Conservation (phyloP, 768 basidiomycete genomes). For the Epithele typhae region DNA sequence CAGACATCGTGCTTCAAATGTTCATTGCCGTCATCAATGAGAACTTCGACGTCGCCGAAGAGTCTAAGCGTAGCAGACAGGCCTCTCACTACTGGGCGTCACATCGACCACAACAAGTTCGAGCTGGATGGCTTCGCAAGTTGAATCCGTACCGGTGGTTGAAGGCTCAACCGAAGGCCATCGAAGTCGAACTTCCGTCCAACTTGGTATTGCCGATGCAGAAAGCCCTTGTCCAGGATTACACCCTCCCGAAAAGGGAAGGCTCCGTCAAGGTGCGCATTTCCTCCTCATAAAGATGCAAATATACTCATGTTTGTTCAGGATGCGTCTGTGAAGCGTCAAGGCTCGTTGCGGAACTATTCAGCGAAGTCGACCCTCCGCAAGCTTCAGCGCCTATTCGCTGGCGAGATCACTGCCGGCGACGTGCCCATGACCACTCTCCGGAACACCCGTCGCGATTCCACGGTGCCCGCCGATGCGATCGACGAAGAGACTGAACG, state of each 20-base stretch:
- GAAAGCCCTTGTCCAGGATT: slow-evolving; percentile 65
- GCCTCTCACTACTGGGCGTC: slow-evolving; percentile 63
- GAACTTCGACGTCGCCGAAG: slow-evolving; percentile 91
- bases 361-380: slow-evolving; percentile 51
- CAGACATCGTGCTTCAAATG: slow-evolving; percentile 91
- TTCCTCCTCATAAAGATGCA: too few species aligned
- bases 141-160: slow-evolving; percentile 90
- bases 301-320: neutral
- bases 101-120: slow-evolving; percentile 43
- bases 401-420: slow-evolving; percentile 43
- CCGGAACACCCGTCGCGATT: slow-evolving; percentile 31
- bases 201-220: slow-evolving; percentile 77
- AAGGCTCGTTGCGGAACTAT: slow-evolving; percentile 41
- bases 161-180: slow-evolving; percentile 64
- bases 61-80: slow-evolving; percentile 80
- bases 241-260: slow-evolving; percentile 36
- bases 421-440: slow-evolving; percentile 62
- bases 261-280: slow-evolving; percentile 27
- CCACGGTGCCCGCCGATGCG: slow-evolving; percentile 23
- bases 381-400: slow-evolving; percentile 61
- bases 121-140: slow-evolving; percentile 61
- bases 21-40: slow-evolving; percentile 98
- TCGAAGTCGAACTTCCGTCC: slow-evolving; percentile 68
- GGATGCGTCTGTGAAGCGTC: slow-evolving; percentile 9
- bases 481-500: slow-evolving; percentile 64